Percentiles rank a stretch among this genome's conserved stretches.
Conservation (phyloP, 352 stramenopile species). For the Pythium vanterpoolii region DNA sequence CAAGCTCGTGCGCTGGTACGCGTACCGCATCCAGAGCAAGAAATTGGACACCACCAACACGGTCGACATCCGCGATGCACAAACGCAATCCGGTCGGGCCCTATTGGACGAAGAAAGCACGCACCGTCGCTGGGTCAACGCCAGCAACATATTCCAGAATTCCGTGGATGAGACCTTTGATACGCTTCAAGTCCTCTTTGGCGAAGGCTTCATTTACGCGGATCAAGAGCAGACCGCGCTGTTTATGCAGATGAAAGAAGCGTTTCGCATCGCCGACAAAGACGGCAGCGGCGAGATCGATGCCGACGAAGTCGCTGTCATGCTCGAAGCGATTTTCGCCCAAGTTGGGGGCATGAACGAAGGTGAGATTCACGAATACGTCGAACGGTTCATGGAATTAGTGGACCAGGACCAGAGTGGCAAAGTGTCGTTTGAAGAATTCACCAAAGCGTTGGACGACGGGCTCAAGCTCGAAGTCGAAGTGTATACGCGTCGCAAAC, state of each 20-base stretch:
- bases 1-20: constrained; percentile 80
- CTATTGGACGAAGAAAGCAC: constrained; percentile 16
- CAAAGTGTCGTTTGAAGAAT: constrained; percentile 80
- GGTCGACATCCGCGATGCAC: constrained; percentile 49
- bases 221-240: constrained; percentile 77
- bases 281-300: constrained; percentile 83
- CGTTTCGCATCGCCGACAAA: constrained; percentile 71
- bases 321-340: constrained; percentile 76
- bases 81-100: constrained; percentile 18
- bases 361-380: constrained; percentile 69
- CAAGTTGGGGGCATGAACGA: constrained; percentile 72
- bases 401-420: constrained; percentile 63
- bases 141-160: constrained; percentile 45
- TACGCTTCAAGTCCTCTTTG: constrained; percentile 70
- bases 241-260: constrained; percentile 89
- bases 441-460: constrained; percentile 72
- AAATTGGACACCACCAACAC: constrained; percentile 33
- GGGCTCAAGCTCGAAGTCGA: constrained; percentile 77
- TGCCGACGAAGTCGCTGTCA: constrained; percentile 66
- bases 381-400: constrained; percentile 68
- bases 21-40: constrained; percentile 54
- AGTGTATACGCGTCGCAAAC: constrained; percentile 51
- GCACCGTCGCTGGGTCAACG: constrained; percentile 49
- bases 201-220: constrained; percentile 70
- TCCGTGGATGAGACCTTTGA: constrained; percentile 65